Base-by-base conservation (phyloP, 2,329 filamentous ascomycete species). In the Epichloe uncinata region DNA sequence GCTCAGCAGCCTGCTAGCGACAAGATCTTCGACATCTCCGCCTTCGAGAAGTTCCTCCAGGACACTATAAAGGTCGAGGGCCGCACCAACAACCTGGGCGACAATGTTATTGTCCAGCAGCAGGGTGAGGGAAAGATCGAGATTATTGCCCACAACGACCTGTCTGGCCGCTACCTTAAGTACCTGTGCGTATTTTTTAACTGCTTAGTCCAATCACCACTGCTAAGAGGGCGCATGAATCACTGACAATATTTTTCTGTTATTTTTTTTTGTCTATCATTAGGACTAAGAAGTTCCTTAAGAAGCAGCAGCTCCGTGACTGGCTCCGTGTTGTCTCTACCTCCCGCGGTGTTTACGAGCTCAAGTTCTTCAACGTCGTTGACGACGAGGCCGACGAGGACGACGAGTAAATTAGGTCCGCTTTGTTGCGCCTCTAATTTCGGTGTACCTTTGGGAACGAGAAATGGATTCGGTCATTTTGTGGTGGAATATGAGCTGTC, bases 311-410 rank as follows among this genome's bases (percentile, higher is more conserved):
- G 83, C 87, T 98, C 71, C 88, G 93, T 78, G 93, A 98, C 81
- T 98, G 93, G 93, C 87, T 98, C 69, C 90, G 93, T 67, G 91
- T 98, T 65, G 93, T 98, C 68, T 94, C 89, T 63, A 97, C 91
- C 71, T 89, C 86, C 72, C 91, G 91, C 79, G 91, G 93, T 70
- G 90, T 96, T 60, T 98, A 98, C 80, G 90, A 96, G 81, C 85
- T 98, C 75, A 90, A 95, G 80, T 98, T 98, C 90, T 98, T 95
- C 89, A 98, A 98, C 81, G 90, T 98, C 69, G 91, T 96, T 67
- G 93, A 95, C 74, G 93, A 98, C 72, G 91, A 90, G 71, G 90
- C 81, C 63, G 93, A 97, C 62, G 93, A 98, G 69, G 93, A 98
- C 70, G 93, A 98, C 69, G 93, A 98, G 74, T 98, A 96, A 81